Percentiles rank a stretch among this genome's conserved stretches.
Evolutionary conservation across 805 yeast genomes (phyloP).

Genomic region (Starmerella sp.): DNA sequence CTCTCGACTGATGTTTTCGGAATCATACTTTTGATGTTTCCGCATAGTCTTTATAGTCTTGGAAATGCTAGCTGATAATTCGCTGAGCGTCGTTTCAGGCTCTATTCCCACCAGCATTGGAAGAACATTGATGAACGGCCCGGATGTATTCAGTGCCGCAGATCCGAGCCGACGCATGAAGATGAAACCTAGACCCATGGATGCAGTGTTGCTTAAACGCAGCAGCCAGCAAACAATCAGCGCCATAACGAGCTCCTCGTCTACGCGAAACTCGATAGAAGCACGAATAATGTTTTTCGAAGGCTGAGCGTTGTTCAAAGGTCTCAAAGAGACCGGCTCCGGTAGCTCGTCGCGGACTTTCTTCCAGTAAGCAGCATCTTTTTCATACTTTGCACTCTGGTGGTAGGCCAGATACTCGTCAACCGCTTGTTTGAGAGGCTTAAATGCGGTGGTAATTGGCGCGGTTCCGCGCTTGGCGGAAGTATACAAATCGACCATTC

Average conservation of each 20-base stretch:
- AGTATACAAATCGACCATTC: slow-evolving; percentile 14
- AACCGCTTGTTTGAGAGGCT: slow-evolving; percentile 3
- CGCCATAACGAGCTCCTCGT: slow-evolving; percentile 11
- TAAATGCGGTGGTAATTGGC: neutral
- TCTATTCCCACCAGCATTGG: slow-evolving; percentile 7
- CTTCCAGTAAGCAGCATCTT: slow-evolving; percentile 13
- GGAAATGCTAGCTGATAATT: neutral
- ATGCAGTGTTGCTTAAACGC: slow-evolving; percentile 6
- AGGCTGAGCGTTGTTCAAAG: slow-evolving; percentile 7
- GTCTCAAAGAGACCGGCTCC: slow-evolving; percentile 1
- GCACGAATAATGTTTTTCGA: slow-evolving; percentile 10
- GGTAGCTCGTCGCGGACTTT: slow-evolving; percentile 4
- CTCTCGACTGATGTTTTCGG: slow-evolving; percentile 12
- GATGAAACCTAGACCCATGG: slow-evolving; percentile 12
- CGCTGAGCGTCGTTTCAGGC: neutral
- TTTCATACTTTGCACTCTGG: neutral
- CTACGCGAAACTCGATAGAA: neutral
- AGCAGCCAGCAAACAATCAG: slow-evolving; percentile 11
- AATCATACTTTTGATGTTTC: slow-evolving; percentile 12
- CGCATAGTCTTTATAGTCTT: slow-evolving; percentile 5
- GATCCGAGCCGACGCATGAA: slow-evolving; percentile 17
- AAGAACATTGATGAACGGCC: slow-evolving; percentile 15
- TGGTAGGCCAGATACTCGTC: slow-evolving; percentile 9
- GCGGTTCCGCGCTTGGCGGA: neutral
- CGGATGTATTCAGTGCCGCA: slow-evolving; percentile 11